Evolutionary conservation across 2,329 filamentous ascomycete species (phyloP), one percentile per base, ranked within the genome.

Genomic region (Aspergillus viridinutans): DNA sequence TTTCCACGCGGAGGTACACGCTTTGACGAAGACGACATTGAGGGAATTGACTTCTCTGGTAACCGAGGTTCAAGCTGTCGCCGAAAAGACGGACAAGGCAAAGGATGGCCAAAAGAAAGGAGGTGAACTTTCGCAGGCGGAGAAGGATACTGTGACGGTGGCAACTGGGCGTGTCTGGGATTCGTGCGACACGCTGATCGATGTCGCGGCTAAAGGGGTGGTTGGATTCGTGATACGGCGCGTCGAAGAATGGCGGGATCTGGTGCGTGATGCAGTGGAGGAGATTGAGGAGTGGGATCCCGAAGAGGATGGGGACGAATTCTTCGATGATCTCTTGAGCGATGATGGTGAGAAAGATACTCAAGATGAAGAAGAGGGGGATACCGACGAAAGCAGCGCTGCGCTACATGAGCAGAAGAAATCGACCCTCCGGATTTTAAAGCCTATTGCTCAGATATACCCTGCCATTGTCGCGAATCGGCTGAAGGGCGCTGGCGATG

Each of bases 231-330:
- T 93, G 49, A 81, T 89, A 0, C 80, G 82, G 63, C 92, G 88
- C 69, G 88, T 88, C 1, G 85, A 90, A 64, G 82, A 92, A 70
- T 90, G 88, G 74, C 80, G 85, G 43, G 90, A 90, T 55, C 84
- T 89, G 2, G 77, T 97, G 25, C 84, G 90, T 64, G 93, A 97
- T 76, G 89, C 91, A 0, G 83, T 95, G 64, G 85, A 90, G 60
- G 93, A 97, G 75, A 73, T 97, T 62, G 90, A 91, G 70, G 90
- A 93, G 65, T 97, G 92, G 91, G 85, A 87, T 21, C 89, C 91
- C 1, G 88, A 91, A 65, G 82, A 84, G 9, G 81, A 83, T 0
- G 83, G 85, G 3, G 85, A 85, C 0, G 85, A 85, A 1, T 74
- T 76, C 55, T 74, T 76, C 50, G 73, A 75, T 52, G 70, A 74